Conservation (phyloP, 2,329 filamentous ascomycete species). For the Zasmidium cellare region DNA sequence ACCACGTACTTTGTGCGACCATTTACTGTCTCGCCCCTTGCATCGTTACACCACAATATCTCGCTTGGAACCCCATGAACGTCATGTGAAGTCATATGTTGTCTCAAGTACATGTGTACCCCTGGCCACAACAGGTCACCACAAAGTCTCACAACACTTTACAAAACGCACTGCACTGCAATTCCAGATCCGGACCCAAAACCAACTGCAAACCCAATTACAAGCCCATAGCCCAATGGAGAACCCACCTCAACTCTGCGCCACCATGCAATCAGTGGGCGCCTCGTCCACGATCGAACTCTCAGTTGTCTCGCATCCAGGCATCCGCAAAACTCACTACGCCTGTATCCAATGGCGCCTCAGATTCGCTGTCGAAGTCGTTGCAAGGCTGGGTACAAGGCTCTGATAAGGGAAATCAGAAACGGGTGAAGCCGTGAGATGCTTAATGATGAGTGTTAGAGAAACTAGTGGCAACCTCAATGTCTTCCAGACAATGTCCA, state of each 20-base stretch:
- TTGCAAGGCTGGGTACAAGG: background rate
- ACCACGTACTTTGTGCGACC: background rate
- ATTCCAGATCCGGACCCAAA: no score
- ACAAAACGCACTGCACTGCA: no score
- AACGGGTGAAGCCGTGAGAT: no score
- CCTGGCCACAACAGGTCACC: background rate
- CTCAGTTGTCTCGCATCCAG: background rate
- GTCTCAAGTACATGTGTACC: no score
- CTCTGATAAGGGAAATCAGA: no score
- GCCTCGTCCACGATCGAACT: background rate
- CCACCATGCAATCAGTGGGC: background rate
- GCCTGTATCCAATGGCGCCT: background rate
- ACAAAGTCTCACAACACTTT: no score
- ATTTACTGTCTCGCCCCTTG: background rate
- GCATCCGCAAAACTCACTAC: background rate
- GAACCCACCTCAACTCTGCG: background rate
- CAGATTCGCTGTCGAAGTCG: background rate
- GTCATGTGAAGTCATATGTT: no score
- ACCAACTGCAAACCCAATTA: no score
- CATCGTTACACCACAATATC: background rate
- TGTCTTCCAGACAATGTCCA: no score
- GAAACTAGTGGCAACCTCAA: no score
- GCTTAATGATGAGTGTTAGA: no score
- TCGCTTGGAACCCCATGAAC: background rate
- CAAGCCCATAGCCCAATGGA: background rate